Evolutionary conservation across 176 grass and related monocot species (phyloP), one percentile per base, ranked within the genome.

Genomic region (Aechmea fasciata): DNA sequence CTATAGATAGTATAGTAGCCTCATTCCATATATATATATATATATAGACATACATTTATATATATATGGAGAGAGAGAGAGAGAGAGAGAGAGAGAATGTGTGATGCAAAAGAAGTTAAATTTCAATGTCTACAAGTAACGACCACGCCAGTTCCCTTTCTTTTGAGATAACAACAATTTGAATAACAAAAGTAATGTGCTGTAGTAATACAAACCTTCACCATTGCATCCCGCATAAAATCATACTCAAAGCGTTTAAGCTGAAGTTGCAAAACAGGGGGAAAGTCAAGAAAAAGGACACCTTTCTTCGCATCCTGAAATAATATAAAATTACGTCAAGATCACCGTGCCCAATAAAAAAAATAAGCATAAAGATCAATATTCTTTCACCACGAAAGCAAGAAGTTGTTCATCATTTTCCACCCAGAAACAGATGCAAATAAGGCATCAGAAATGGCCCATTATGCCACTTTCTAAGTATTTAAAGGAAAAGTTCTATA

Each of bases 261-360:
- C 52, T 87, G 88, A 75, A 91, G 84, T 73, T 91, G 84, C 71
- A 91, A 66, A 81, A 91, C 88, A 73, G 88, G 84, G 65, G 88
- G 88, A 23, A 91, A 91, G 50, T 91, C 88, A 57, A 86, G 86
- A 74, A 91, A 91, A 59, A 87, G 81, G 65, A 87, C 71, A 41
- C 88, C 88, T 75, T 91, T 91, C 81, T 84, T 91, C 23, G 88
- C 88, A 79, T 91, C 88, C 88, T 91, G 80, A 69, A 71, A 85
- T 51, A 77, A 66, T 7, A 23, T 22, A 1, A 53, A 82, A 69
- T 76, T 67, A n/a, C 11, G 78, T 65, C 55, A 49, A 73, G 64
- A 49, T 10, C 33, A 28, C 9, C 72, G 0, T 41, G 33, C 33
- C 33, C 33, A 41, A 41, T 41, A 48, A 65, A 47, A 68, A 48